These are phyloP conservation scores for Phytophthora hibernalis DNA, from an alignment of 352 stramenopile genomes.

Conservation along the genomic window DNA sequence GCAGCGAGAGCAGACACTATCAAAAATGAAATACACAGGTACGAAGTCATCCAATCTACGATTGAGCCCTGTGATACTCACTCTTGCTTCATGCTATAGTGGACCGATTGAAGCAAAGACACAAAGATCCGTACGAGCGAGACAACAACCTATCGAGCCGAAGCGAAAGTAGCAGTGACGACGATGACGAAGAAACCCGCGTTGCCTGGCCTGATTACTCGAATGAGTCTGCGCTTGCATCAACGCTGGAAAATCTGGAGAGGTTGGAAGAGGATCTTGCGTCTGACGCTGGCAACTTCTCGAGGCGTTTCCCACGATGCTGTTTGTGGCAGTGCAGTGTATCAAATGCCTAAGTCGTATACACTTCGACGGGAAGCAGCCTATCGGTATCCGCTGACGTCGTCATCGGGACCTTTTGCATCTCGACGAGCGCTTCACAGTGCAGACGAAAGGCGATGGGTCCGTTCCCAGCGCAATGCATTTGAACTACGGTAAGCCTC, in stretches of 20 bases:
- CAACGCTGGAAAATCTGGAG: constrained; percentile 28
- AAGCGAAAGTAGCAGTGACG: constrained; percentile 23
- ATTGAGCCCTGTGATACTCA: not conserved
- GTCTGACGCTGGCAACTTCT: constrained; percentile 20
- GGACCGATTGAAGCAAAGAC: constrained; percentile 5
- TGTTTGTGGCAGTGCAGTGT: constrained; percentile 7
- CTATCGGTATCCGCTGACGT: constrained; percentile 26
- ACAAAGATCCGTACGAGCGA: not conserved
- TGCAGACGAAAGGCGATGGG: constrained; percentile 17
- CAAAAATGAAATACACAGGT: constrained; percentile 45
- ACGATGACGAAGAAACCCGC: constrained; percentile 13
- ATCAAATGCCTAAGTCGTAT: constrained; percentile 18
- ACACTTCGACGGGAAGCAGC: constrained; percentile 15
- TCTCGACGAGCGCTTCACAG: constrained; percentile 11
- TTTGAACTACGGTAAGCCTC: constrained; percentile 31
- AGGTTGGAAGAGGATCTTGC: constrained; percentile 33
- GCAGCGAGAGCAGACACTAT: constrained; percentile 53
- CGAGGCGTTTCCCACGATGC: constrained; percentile 1
- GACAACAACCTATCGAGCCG: constrained; percentile 22
- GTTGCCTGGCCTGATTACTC: constrained; percentile 28
- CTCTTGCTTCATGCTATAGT: constrained; percentile 23
- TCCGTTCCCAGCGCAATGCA: constrained; percentile 21
- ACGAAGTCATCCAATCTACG: not conserved
- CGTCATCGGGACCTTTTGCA: constrained; percentile 15
- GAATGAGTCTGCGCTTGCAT: constrained; percentile 28